These are phyloP conservation scores for Exophiala xenobiotica DNA, from an alignment of 2,329 filamentous ascomycete species.

Conservation along the genomic window DNA sequence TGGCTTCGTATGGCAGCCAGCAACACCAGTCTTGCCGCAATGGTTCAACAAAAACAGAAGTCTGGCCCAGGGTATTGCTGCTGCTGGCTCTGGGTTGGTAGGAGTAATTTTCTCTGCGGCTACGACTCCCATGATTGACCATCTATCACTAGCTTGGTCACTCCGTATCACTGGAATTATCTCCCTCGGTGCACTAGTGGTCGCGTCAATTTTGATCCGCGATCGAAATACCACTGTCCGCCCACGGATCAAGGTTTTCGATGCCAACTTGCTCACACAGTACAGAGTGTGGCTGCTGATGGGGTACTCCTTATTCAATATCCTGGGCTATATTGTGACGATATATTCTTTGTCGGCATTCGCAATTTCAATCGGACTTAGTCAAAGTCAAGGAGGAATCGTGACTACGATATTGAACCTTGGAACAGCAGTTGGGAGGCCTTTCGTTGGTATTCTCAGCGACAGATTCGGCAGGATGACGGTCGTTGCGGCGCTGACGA, in stretches of 20 bases:
- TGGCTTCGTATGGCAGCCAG: conserved; percentile 32
- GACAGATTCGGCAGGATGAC: conserved; percentile 48
- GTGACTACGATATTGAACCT: conserved; percentile 49
- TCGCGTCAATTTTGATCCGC: conserved; percentile 32
- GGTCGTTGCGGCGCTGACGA: conserved; percentile 41
- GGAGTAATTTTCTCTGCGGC: conserved; percentile 33
- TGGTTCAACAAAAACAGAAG: conserved; percentile 37
- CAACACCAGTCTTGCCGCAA: conserved; percentile 30
- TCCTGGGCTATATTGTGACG: conserved; percentile 50
- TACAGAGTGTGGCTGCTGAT: conserved; percentile 31
- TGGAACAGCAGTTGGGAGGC: conserved; percentile 49
- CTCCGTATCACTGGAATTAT: conserved; percentile 35
- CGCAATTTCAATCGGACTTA: conserved; percentile 45
- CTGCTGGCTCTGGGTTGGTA: conserved; percentile 34
- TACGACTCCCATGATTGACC: conserved; percentile 34
- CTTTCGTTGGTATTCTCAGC: conserved; percentile 46
- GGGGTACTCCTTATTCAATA: conserved; percentile 45
- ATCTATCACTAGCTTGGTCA: conserved; percentile 32
- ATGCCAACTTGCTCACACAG: conserved; percentile 26
- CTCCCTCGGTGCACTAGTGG: conserved; percentile 29
- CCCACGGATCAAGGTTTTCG: conserved; percentile 30
- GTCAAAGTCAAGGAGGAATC: conserved; percentile 39
- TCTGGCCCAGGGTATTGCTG: conserved; percentile 35
- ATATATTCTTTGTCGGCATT: conserved; percentile 51
- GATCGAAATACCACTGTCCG: conserved; percentile 32